Evolutionary conservation across 1,139 yeast species (phyloP), one percentile per base, ranked within the genome.

Genomic region (Pichia sp.): DNA sequence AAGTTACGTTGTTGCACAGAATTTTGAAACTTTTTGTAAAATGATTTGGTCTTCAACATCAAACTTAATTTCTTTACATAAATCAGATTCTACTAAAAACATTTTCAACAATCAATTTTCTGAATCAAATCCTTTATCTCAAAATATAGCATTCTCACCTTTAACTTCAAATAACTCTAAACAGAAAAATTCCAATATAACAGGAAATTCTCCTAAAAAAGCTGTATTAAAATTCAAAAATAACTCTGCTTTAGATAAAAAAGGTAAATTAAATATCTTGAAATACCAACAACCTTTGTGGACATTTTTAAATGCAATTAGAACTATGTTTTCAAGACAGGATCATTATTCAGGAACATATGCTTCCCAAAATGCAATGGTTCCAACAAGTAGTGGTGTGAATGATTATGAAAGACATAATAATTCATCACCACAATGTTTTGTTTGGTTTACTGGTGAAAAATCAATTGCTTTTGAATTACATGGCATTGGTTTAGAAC

Each of bases 261-360:
- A 50, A 32, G 48, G 49, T 42, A 57, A 51, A 45, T 41, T 45
- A 22, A 37, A 47, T n/a, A 41, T 47, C 27, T 42, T 45, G 27
- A 48, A 51, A 36, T 62, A 70, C 2, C 67, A 71, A 24, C 85
- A 79, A 55, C 87, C 89, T 3, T 61, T 82, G 27, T 82, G 90
- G 90, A 71, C 84, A 0, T 69, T 81, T 47, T 61, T 82, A 7
- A 81, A 83, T 4, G 84, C 85, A 0, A 64, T 75, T 22, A 78
- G 76, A 51, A 74, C 83, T 0, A 72, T 82, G 59, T 64, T 73
- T 42, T 66, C 66, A 23, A 68, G 69, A 37, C 76, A 76, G 16
- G 71, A 69, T 42, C 55, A 67, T 12, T 67, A 63, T 42, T 63
- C 70, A 10, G 71, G 70, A 8, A 69, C 67, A 39, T 55, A 58